Evolutionary conservation across 129 eudicot genomes (phyloP).

Genomic region (Kitagawia praeruptora): DNA sequence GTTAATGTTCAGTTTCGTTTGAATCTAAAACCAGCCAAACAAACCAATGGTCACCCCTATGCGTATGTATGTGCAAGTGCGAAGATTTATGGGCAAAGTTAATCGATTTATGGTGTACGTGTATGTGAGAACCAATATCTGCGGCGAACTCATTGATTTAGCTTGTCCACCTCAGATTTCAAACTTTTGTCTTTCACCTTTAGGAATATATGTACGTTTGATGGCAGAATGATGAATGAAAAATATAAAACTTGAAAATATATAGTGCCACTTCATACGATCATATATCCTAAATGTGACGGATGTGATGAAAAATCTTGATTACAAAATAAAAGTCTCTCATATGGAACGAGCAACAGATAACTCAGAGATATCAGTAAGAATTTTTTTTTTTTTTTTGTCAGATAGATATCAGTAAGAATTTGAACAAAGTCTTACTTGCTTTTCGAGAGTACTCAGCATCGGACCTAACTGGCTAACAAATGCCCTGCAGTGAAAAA

Average conservation of each 20-base stretch:
- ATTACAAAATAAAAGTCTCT: neutral
- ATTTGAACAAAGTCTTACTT: conserved; percentile 41
- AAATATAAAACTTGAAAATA: neutral
- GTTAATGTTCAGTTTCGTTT: too few relatives aligned
- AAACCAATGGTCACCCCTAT: too few relatives aligned
- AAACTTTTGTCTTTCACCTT: too few relatives aligned
- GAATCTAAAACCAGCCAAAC: too few relatives aligned
- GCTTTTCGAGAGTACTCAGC: conserved; percentile 32
- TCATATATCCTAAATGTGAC: neutral
- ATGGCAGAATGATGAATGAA: conserved; percentile 2
- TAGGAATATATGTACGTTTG: neutral
- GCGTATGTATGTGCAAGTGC: too few relatives aligned
- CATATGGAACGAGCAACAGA: neutral
- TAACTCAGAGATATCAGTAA: conserved; percentile 12
- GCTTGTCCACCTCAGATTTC: neutral
- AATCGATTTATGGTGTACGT: neutral
- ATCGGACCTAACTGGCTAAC: conserved; percentile 46
- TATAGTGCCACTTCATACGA: neutral
- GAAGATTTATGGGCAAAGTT: neutral
- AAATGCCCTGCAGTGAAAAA: conserved; percentile 55
- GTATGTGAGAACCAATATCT: neutral
- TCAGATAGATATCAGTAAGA: conserved; percentile 25
- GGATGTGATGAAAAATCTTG: conserved; percentile 2
- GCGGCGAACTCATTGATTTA: neutral
- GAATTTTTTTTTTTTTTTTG: too few relatives aligned